Evolutionary conservation across 306 rosid species (phyloP), one percentile per base, ranked within the genome.

Genomic region (Ceratonia siliqua): DNA sequence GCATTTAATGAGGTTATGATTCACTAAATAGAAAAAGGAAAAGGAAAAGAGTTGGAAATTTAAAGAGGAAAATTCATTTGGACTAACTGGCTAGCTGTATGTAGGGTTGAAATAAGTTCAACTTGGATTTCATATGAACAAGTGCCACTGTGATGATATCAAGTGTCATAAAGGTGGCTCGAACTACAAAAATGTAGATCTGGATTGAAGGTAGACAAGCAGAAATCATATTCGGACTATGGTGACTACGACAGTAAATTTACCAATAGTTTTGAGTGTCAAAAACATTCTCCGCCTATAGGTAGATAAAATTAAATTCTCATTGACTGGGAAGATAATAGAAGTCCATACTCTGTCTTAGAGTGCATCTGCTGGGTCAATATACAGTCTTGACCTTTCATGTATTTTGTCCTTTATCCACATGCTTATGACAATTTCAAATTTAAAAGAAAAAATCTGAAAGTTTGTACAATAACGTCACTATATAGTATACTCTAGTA

Each of bases 221-320:
- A 49, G 55, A 72, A 78, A 61, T 42, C 61, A 68, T 63, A 17
- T 73, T 46, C 28, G 32, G 20, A 15, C 28, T 12, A 30, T 48
- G 65, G 53, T 11, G 52, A 39, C 70, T 73, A 43, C 56, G 70
- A 42, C 75, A 46, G 48, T 70, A 69, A 75, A 18, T 45, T 80
- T 28, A n/a, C 28, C 12, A 46, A 1, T n/a, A 32, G 10, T 24
- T 73, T 55, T 48, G 67, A 49, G 55, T 46, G 45, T 62, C 45
- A 15, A 21, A 21, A 45, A 56, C 43, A 62, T 55, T 6, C 41
- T 49, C 61, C 20, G 24, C 32, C 62, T 3, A 36, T 32, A 35
- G 52, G 42, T n/a, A 59, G 38, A 61, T 53, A 28, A 2, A 78
- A 28, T 50, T 56, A 62, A 64, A 24, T 65, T 56, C 30, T 62